A percentile compares a stretch with the other conserved stretches of the same genome.
Evolutionary conservation across 495 filamentous ascomycete genomes (phyloP).

Genomic region (Talaromyces stipitatus): DNA sequence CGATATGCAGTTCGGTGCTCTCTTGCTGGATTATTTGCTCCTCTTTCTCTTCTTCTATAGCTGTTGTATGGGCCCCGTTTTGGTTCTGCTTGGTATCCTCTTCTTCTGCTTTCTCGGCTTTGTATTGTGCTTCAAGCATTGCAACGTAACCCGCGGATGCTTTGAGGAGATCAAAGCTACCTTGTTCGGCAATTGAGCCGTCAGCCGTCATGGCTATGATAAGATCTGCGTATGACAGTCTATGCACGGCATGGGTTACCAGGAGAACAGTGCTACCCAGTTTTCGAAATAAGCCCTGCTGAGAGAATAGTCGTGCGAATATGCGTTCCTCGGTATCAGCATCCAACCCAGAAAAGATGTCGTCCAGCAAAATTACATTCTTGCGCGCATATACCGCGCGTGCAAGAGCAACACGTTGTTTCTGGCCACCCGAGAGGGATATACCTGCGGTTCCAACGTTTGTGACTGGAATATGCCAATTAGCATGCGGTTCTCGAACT

Average conservation of each 20-base stretch:
- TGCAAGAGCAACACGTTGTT: slow-evolving; percentile 62
- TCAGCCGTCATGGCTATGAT: slow-evolving; percentile 41
- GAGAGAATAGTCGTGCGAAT: slow-evolving; percentile 47
- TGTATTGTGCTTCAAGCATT: background rate
- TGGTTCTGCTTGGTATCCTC: background rate
- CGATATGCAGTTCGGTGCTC: background rate
- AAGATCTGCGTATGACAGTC: slow-evolving; percentile 43
- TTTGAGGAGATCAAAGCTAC: slow-evolving; percentile 37
- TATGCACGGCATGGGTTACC: slow-evolving; percentile 22
- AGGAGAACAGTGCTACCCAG: slow-evolving; percentile 35
- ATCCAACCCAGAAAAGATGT: slow-evolving; percentile 56
- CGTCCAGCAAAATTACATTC: slow-evolving; percentile 47
- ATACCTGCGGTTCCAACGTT: slow-evolving; percentile 34
- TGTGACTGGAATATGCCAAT: background rate
- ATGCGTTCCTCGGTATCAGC: slow-evolving; percentile 53
- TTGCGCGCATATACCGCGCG: slow-evolving; percentile 48
- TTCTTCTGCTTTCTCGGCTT: background rate
- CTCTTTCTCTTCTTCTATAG: background rate
- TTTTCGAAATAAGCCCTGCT: slow-evolving; percentile 45
- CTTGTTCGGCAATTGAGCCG: slow-evolving; percentile 43
- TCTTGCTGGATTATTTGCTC: background rate
- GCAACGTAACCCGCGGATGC: slow-evolving; percentile 39
- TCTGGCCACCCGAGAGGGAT: slow-evolving; percentile 70
- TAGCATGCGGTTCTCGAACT: background rate
- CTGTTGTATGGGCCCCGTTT: background rate